Evolutionary conservation across 495 filamentous ascomycete genomes (phyloP).

Genomic region (Aspergillus ellipticus): DNA sequence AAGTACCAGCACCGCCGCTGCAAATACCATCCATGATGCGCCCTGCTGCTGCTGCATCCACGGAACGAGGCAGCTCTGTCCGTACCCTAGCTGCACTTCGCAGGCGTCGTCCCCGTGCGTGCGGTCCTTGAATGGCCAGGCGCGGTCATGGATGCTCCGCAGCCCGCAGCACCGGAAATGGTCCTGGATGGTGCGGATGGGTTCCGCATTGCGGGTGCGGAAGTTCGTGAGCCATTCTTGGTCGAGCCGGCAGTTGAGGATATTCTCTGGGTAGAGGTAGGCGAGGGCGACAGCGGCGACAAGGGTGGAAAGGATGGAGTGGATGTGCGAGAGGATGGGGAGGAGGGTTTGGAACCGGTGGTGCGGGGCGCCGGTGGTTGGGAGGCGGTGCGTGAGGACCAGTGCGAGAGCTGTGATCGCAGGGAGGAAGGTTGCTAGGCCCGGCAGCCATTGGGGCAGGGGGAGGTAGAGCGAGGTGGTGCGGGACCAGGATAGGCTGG

Average conservation of each 20-base stretch:
- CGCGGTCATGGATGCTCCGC: slow-evolving; percentile 48
- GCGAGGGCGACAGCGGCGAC: slow-evolving; percentile 55
- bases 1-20: slow-evolving; percentile 21
- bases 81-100: slow-evolving; percentile 26
- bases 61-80: slow-evolving; percentile 23
- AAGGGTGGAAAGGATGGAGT: slow-evolving; percentile 47
- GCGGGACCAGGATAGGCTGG: slow-evolving; percentile 27
- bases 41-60: slow-evolving; percentile 23
- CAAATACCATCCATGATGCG: slow-evolving; percentile 27
- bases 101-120: slow-evolving; percentile 30
- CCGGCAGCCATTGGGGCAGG: slow-evolving; percentile 24
- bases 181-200: slow-evolving; percentile 61
- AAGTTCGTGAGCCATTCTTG: slow-evolving; percentile 52
- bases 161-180: slow-evolving; percentile 63
- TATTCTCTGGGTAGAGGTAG: slow-evolving; percentile 43
- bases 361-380: not conserved
- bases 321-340: slow-evolving; percentile 24
- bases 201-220: slow-evolving; percentile 38
- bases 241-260: slow-evolving; percentile 50
- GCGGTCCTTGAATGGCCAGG: slow-evolving; percentile 53
- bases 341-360: not conserved
- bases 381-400: slow-evolving; percentile 1
- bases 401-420: slow-evolving; percentile 12
- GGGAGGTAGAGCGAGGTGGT: slow-evolving; percentile 23
- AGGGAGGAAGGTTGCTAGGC: slow-evolving; percentile 24